Conservation (phyloP, 805 yeast species). For the Martiniozyma abietophila region DNA sequence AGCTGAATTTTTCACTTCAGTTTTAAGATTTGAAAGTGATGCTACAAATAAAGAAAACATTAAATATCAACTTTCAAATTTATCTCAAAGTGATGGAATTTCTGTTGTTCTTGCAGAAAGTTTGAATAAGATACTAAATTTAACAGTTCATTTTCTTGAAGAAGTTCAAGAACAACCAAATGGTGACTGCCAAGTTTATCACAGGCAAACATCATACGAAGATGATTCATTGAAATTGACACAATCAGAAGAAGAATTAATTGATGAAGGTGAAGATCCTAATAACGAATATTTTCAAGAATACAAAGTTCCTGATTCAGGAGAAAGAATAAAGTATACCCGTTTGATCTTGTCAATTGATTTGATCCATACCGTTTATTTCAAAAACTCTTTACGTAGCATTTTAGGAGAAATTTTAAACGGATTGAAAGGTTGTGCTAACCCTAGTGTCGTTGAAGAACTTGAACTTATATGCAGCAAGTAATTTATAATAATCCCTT, state of each 20-base stretch:
- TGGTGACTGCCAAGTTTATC: slow-evolving; percentile 52
- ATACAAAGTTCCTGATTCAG: slow-evolving; percentile 23
- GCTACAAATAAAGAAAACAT: slow-evolving; percentile 11
- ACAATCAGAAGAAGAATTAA: slow-evolving; percentile 15
- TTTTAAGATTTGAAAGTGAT: not conserved
- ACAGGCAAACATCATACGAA: slow-evolving; percentile 31
- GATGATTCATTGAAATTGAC: slow-evolving; percentile 25
- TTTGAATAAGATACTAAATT: slow-evolving; percentile 22
- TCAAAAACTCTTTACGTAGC: slow-evolving; percentile 34
- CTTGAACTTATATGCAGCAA: slow-evolving; percentile 18
- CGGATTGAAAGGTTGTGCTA: slow-evolving; percentile 26
- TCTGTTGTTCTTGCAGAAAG: slow-evolving; percentile 16
- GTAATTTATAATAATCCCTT: not conserved
- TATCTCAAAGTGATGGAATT: slow-evolving; percentile 15
- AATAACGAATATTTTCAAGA: slow-evolving; percentile 22
- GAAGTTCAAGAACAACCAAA: slow-evolving; percentile 54
- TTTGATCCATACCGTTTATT: slow-evolving; percentile 44
- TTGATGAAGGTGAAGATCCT: slow-evolving; percentile 16
- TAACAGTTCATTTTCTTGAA: slow-evolving; percentile 43
- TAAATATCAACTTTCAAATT: slow-evolving; percentile 21
- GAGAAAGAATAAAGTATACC: slow-evolving; percentile 37
- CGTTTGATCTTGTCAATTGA: slow-evolving; percentile 31
- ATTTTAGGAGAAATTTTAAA: slow-evolving; percentile 15
- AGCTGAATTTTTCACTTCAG: slow-evolving; percentile 6
- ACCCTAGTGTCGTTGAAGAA: slow-evolving; percentile 24